phyloP scores from a whole-genome alignment of 768 basidiomycete genomes.

The Asterophora parasitica region DNA sequence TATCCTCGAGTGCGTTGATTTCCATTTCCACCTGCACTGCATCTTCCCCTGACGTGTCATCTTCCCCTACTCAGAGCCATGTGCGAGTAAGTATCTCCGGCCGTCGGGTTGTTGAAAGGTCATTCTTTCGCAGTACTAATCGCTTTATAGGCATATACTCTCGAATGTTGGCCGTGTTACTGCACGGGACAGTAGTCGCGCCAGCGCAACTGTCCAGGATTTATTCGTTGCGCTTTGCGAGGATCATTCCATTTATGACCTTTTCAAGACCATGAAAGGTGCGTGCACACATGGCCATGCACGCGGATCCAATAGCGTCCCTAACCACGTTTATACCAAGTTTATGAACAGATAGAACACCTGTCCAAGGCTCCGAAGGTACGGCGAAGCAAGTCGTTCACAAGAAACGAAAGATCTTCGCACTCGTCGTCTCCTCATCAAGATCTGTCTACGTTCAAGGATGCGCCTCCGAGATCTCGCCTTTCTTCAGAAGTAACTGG shows the following conservation, averaged over 20 bases:
- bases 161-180: slow-evolving; percentile 81
- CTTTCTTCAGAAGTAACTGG: slow-evolving; percentile 35
- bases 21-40: slow-evolving; percentile 12
- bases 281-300: slow-evolving; percentile 17
- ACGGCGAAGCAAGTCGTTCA: slow-evolving; percentile 66
- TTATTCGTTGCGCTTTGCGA: slow-evolving; percentile 87
- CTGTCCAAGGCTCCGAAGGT: slow-evolving; percentile 54
- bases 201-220: slow-evolving; percentile 72
- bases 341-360: slow-evolving; percentile 74
- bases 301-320: not conserved
- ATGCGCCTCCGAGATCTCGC: slow-evolving; percentile 31
- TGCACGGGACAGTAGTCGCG: slow-evolving; percentile 78
- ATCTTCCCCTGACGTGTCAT: slow-evolving; percentile 23
- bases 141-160: slow-evolving; percentile 65
- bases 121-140: slow-evolving; percentile 5
- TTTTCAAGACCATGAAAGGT: slow-evolving; percentile 89
- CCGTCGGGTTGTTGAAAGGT: not conserved
- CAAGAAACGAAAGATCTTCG: slow-evolving; percentile 47
- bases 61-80: slow-evolving; percentile 48
- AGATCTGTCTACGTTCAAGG: slow-evolving; percentile 32
- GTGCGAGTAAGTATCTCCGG: slow-evolving; percentile 66
- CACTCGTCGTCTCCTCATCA: slow-evolving; percentile 44
- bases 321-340: slow-evolving; percentile 30
- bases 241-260: slow-evolving; percentile 79
- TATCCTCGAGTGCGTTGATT: slow-evolving; percentile 76